Evolutionary conservation across 2,329 filamentous ascomycete species (phyloP).

Genomic region (Diaporthe citrichinensis): DNA sequence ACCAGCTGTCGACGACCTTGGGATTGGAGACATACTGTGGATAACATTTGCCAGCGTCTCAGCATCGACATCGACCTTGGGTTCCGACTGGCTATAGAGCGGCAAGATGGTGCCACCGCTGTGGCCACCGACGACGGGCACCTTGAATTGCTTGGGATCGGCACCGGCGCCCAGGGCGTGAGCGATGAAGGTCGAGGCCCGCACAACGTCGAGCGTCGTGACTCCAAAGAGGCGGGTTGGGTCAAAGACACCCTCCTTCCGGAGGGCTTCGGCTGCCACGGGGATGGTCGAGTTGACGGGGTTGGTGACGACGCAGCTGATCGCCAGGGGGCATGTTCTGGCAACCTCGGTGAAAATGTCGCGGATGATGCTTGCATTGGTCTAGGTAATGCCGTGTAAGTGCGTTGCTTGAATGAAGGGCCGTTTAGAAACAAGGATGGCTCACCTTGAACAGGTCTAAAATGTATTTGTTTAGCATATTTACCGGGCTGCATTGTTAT

Average conservation of each 20-base stretch:
- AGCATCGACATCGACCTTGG: not conserved
- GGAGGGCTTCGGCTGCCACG: not conserved
- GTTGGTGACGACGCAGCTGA: not conserved
- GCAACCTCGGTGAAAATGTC: not conserved
- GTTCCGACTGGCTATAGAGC: not conserved
- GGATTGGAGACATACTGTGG: not conserved
- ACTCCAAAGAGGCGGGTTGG: not conserved
- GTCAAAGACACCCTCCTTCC: not conserved
- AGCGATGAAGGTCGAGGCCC: not conserved
- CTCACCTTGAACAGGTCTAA: not conserved
- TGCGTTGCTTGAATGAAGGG: rapidly evolving
- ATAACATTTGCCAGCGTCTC: not conserved
- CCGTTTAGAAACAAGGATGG: not conserved
- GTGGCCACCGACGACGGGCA: not conserved
- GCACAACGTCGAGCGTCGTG: not conserved
- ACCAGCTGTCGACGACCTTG: not conserved
- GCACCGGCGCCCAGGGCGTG: not conserved
- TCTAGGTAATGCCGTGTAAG: not conserved
- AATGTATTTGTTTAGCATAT: not conserved
- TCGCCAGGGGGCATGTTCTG: not conserved
- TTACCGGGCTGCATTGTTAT: not conserved
- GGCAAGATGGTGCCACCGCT: not conserved
- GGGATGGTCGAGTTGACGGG: not conserved
- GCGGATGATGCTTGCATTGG: not conserved
- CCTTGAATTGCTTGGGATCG: not conserved